These are phyloP conservation scores for Lentinula edodes DNA, from an alignment of 768 basidiomycete species.

Conservation along the genomic window DNA sequence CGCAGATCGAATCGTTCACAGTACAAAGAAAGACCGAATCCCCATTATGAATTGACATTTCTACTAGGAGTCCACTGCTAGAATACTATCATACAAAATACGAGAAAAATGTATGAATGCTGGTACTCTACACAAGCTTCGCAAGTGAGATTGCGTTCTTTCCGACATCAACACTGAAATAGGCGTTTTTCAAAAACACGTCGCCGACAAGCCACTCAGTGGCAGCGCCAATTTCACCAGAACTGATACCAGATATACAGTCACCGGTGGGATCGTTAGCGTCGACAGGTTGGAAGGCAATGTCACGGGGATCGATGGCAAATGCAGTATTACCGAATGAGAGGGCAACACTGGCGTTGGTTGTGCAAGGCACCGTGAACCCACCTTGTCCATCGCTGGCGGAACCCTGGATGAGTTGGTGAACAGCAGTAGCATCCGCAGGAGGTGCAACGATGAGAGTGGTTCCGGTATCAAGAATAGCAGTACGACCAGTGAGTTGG, in stretches of 20 bases:
- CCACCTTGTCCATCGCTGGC: slow-evolving; percentile 37
- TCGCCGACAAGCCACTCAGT: slow-evolving; percentile 60
- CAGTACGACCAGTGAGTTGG: slow-evolving; percentile 56
- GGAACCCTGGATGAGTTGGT: slow-evolving; percentile 37
- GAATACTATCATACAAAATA: slow-evolving; percentile 2
- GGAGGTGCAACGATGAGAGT: slow-evolving; percentile 45
- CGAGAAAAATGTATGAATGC: neutral
- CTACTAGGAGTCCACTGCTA: neutral
- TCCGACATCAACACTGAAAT: slow-evolving; percentile 28
- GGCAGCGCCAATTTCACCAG: slow-evolving; percentile 54
- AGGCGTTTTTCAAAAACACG: slow-evolving; percentile 34
- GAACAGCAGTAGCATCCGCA: slow-evolving; percentile 33
- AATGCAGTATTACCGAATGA: slow-evolving; percentile 42
- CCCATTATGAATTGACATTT: neutral
- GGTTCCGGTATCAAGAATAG: slow-evolving; percentile 65
- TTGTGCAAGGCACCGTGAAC: slow-evolving; percentile 48
- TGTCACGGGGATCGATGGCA: slow-evolving; percentile 59
- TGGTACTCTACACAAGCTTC: slow-evolving; percentile 25
- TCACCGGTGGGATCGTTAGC: slow-evolving; percentile 49
- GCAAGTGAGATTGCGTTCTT: slow-evolving; percentile 29
- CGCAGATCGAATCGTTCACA: neutral
- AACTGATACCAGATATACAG: slow-evolving; percentile 67
- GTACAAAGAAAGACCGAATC: neutral
- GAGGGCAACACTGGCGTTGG: slow-evolving; percentile 37
- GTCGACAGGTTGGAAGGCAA: slow-evolving; percentile 50